Evolutionary conservation across 495 filamentous ascomycete species (phyloP).

Genomic region (Penicillium antarcticum): DNA sequence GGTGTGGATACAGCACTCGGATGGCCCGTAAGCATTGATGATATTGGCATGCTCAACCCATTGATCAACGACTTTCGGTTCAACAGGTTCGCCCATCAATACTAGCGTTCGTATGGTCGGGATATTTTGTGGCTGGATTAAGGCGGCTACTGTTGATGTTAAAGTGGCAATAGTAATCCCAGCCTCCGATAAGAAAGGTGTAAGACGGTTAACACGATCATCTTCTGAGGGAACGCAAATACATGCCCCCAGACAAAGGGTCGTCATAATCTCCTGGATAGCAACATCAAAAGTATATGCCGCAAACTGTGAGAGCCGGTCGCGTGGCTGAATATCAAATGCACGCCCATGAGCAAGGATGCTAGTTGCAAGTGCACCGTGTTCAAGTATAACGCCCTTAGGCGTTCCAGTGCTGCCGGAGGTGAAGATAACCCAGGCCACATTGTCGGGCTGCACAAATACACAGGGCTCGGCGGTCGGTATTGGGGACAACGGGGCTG

Average conservation of each 20-base stretch:
- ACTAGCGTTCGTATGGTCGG: constrained; percentile 15
- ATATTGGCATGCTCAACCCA: constrained; percentile 38
- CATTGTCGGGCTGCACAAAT: constrained; percentile 2
- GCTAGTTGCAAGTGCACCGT: constrained; percentile 54
- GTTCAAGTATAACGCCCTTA: constrained; percentile 74
- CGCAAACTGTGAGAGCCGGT: no score
- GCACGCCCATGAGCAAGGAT: constrained; percentile 8
- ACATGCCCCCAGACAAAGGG: no score
- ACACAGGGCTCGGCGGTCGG: neutral
- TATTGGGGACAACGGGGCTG: neutral
- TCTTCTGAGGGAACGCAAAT: no score
- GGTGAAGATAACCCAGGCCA: constrained; percentile 55
- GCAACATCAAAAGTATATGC: no score
- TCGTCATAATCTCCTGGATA: no score
- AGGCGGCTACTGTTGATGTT: no score
- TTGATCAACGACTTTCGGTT: constrained; percentile 9
- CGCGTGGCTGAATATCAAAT: no score
- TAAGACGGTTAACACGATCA: no score
- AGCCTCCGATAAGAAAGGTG: no score
- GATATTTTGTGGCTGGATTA: constrained; percentile 11
- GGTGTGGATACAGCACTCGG: constrained; percentile 19
- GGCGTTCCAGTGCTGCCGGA: no score
- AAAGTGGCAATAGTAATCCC: no score
- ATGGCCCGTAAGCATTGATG: constrained; percentile 21
- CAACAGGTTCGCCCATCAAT: constrained; percentile 19